Evolutionary conservation across 78 protist species (phyloP).

Genomic region (Bigelowiella natans): DNA sequence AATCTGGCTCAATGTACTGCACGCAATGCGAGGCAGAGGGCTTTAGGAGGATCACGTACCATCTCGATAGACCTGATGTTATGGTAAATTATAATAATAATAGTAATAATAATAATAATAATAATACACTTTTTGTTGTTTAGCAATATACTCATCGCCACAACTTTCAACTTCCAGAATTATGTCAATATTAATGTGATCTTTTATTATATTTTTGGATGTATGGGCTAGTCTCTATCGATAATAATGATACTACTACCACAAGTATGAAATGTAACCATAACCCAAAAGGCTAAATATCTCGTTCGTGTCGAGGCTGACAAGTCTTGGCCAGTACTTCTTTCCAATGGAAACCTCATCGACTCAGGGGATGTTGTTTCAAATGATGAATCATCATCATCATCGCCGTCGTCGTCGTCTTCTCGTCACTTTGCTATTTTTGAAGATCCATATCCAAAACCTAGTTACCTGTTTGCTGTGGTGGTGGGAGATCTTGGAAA

Average conservation of each 20-base stretch:
- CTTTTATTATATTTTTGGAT: too few relatives aligned
- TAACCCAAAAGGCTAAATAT: background rate
- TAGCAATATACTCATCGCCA: too few relatives aligned
- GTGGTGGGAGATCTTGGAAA: constrained; percentile 14
- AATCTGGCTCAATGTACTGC: constrained; percentile 10
- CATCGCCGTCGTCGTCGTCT: too few relatives aligned
- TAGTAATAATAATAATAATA: too few relatives aligned
- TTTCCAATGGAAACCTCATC: constrained; percentile 25
- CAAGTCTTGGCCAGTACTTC: constrained; percentile 10
- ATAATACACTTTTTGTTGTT: too few relatives aligned
- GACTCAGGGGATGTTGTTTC: background rate
- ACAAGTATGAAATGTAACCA: too few relatives aligned
- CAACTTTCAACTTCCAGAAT: too few relatives aligned
- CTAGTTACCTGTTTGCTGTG: constrained; percentile 30
- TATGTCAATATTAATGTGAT: too few relatives aligned
- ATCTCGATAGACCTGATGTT: constrained; percentile 34
- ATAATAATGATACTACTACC: too few relatives aligned
- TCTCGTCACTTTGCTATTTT: constrained; percentile 7
- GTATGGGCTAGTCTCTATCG: too few relatives aligned
- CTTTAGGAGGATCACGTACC: constrained; percentile 29
- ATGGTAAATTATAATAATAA: background rate
- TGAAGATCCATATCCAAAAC: constrained; percentile 23
- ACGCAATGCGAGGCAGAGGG: constrained; percentile 43
- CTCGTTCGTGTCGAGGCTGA: constrained; percentile 7
- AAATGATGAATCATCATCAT: too few relatives aligned